Evolutionary conservation across 1,139 yeast species (phyloP), one percentile per base, ranked within the genome.

Genomic region (Kluyveromyces sp.): DNA sequence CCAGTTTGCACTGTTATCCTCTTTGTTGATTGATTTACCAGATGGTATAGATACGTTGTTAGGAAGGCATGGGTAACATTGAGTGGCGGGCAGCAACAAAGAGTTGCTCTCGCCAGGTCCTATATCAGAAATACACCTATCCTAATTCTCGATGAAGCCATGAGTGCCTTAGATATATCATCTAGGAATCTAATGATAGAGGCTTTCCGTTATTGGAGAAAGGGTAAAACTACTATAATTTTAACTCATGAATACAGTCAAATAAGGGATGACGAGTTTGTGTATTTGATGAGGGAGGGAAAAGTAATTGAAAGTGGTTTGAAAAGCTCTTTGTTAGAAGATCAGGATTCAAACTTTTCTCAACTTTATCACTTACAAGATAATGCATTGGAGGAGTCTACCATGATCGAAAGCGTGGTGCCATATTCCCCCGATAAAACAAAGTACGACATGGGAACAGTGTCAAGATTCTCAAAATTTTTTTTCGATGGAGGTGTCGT

Each of bases 61-160:
- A 2, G 78, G 81, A 0, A 60, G 65, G 0, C 67, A 68, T 2
- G 77, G 78, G 53, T 69, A 21, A 60, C 70, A 2, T 67, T 92
- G n/a, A 88, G 96, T 53, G 97, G 97, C 3, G 98, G 98, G 0
- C 96, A 92, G 62, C 77, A 74, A 47, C 98, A 92, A 64, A 69
- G 90, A 48, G 70, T 92, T 3, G 83, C 92, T 0, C 61, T 92
- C 30, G 96, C 97, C 0, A 73, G 97, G 48, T 97, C 97, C 0
- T 74, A 72, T 51, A 54, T 89, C 4, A 71, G 88, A 50, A 75
- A 90, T 56, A 66, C 94, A 0, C 84, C 90, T 0, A 74, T 92
- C 3, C 67, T 92, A 50, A 75, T 92, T 8, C 68, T 89, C 30
- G 98, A 92, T 66, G 98, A 92, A 61, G 78, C 95, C 2, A 69